Percentiles rank a stretch among this genome's conserved stretches.
Conservation (phyloP, 805 yeast species). For the Wickerhamiella domercqiae region DNA sequence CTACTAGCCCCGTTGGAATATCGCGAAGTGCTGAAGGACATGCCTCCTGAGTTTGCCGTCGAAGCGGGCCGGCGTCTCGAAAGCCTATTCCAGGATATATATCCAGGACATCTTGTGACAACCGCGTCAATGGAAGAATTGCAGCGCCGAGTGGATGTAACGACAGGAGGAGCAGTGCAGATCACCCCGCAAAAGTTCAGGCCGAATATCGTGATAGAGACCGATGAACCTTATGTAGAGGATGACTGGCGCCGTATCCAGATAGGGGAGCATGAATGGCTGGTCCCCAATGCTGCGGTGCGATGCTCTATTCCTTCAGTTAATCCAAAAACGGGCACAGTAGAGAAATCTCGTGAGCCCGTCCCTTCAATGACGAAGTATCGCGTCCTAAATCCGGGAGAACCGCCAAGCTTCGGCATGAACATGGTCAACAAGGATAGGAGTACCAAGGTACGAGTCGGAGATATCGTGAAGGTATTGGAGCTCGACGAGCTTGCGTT, state of each 20-base stretch:
- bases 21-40: slow-evolving; percentile 13
- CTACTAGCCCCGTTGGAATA: slow-evolving; percentile 17
- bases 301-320: slow-evolving; percentile 24
- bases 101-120: slow-evolving; percentile 20
- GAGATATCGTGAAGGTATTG: slow-evolving; percentile 18
- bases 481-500: slow-evolving; percentile 3
- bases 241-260: slow-evolving; percentile 22
- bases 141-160: slow-evolving; percentile 11
- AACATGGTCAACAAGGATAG: slow-evolving; percentile 15
- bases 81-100: slow-evolving; percentile 21
- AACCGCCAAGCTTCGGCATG: slow-evolving; percentile 22
- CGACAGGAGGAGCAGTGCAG: slow-evolving; percentile 12
- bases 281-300: slow-evolving; percentile 17
- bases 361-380: slow-evolving; percentile 19
- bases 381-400: slow-evolving; percentile 21
- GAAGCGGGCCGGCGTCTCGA: slow-evolving; percentile 8
- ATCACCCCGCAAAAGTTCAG: slow-evolving; percentile 20
- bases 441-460: slow-evolving; percentile 17
- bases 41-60: slow-evolving; percentile 3
- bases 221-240: slow-evolving; percentile 23
- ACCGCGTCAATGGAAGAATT: slow-evolving; percentile 19
- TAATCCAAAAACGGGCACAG: slow-evolving; percentile 16
- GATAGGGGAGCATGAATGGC: slow-evolving; percentile 18
- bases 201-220: slow-evolving; percentile 21
- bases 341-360: slow-evolving; percentile 18